phyloP scores from a whole-genome alignment of 257 asterid genomes.

The Solanum commersonii region DNA sequence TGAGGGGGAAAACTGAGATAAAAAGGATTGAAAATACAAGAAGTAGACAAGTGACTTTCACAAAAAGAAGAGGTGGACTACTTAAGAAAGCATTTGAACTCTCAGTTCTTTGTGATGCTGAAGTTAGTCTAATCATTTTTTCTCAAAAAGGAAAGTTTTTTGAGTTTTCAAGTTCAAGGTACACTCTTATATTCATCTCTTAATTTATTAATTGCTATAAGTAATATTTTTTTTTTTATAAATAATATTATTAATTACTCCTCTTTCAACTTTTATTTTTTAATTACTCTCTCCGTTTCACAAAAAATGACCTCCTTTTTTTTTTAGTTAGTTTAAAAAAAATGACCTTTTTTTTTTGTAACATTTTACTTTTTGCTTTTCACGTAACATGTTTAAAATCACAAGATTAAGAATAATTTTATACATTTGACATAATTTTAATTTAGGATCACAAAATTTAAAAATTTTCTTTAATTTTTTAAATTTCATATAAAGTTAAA shows the following conservation, averaged over 20 bases:
- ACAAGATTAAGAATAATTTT: no score
- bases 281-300: no score
- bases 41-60: background rate
- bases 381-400: no score
- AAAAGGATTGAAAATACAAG: background rate
- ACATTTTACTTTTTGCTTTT: no score
- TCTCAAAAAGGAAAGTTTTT: background rate
- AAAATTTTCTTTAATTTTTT: no score
- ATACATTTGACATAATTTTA: no score
- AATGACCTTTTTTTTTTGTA: no score
- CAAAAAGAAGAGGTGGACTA: background rate
- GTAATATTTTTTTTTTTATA: no score
- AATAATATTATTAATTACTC: background rate
- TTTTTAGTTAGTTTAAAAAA: no score
- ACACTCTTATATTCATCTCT: background rate
- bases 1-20: background rate
- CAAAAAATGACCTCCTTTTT: no score
- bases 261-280: background rate
- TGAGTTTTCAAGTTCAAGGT: slow-evolving; percentile 2
- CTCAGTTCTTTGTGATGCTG: background rate
- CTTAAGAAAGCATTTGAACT: background rate
- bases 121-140: background rate
- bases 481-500: no score
- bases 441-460: no score
- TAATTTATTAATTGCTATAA: background rate